Evolutionary conservation across 352 stramenopile genomes (phyloP).

Genomic region (Phytopythium vexans): DNA sequence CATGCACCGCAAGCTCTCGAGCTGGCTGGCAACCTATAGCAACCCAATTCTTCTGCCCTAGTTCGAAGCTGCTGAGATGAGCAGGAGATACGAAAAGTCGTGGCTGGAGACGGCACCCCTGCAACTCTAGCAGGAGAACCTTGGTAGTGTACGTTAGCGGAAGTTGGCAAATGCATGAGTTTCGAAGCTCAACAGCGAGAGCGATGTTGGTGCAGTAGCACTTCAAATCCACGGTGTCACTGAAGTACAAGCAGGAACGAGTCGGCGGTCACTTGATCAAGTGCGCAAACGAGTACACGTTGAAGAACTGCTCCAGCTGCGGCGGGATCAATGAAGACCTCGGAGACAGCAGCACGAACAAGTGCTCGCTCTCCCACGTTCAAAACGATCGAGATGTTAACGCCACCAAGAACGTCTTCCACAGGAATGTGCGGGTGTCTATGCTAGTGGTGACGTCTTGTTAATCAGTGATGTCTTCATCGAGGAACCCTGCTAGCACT

Average conservation of each 20-base stretch:
- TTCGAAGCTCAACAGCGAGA: conserved; percentile 6
- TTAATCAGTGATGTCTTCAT: too few species aligned
- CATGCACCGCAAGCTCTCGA: conserved; percentile 8
- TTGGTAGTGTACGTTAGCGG: too few species aligned
- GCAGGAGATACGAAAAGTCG: neutral
- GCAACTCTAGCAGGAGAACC: neutral
- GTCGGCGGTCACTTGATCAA: conserved; percentile 5
- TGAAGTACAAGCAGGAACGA: conserved; percentile 9
- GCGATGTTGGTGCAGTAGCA: conserved; percentile 12
- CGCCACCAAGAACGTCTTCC: conserved; percentile 8
- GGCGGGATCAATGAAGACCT: conserved; percentile 8
- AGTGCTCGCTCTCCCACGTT: neutral
- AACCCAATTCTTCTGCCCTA: conserved; percentile 7
- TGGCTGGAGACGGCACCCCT: conserved; percentile 4
- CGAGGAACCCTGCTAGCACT: too few species aligned
- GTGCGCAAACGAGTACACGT: conserved; percentile 12
- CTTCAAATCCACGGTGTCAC: conserved; percentile 4
- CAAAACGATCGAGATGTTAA: conserved; percentile 4
- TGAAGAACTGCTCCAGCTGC: conserved; percentile 5
- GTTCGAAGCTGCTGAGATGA: conserved; percentile 10
- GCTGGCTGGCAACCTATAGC: conserved; percentile 2
- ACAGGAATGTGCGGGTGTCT: conserved; percentile 4
- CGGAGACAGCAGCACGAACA: neutral
- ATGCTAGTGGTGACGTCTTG: too few species aligned
- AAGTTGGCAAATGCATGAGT: neutral